Conservation (phyloP, 345 rosid genomes). For the Geranium brycei region DNA sequence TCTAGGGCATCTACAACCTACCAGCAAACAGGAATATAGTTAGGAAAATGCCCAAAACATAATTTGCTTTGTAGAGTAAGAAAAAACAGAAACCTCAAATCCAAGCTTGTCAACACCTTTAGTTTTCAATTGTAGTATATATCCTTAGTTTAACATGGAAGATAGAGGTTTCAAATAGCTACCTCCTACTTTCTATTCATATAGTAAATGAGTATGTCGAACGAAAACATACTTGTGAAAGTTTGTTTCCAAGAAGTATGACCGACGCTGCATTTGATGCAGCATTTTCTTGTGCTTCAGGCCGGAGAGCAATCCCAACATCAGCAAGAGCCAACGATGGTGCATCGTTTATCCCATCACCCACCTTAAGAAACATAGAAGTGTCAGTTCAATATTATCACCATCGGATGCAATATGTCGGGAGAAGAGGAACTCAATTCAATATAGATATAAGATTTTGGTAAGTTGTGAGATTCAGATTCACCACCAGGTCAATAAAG, state of each 20-base stretch:
- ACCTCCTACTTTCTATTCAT: too few relatives aligned
- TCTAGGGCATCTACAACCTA: constrained; percentile 77
- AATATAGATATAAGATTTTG: background rate
- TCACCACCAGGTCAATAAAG: background rate
- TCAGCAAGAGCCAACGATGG: constrained; percentile 87
- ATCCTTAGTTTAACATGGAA: too few relatives aligned
- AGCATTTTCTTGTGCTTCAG: constrained; percentile 82
- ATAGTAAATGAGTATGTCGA: background rate
- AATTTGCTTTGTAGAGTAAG: too few relatives aligned
- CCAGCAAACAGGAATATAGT: background rate
- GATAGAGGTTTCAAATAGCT: too few relatives aligned
- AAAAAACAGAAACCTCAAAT: background rate
- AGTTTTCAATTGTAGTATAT: too few relatives aligned
- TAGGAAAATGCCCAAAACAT: background rate
- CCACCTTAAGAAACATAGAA: constrained; percentile 39
- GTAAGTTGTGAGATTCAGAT: constrained; percentile 1
- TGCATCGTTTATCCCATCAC: constrained; percentile 96
- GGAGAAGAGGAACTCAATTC: background rate
- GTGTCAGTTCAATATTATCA: background rate
- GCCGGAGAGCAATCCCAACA: constrained; percentile 83
- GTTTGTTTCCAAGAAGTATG: constrained; percentile 75
- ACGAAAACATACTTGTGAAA: constrained; percentile 51
- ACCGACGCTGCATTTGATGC: constrained; percentile 86
- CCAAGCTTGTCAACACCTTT: too few relatives aligned
- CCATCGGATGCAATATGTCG: background rate